These are phyloP conservation scores for Spinacia oleracea DNA, from an alignment of 179 eudicot genomes.

Conservation along the genomic window DNA sequence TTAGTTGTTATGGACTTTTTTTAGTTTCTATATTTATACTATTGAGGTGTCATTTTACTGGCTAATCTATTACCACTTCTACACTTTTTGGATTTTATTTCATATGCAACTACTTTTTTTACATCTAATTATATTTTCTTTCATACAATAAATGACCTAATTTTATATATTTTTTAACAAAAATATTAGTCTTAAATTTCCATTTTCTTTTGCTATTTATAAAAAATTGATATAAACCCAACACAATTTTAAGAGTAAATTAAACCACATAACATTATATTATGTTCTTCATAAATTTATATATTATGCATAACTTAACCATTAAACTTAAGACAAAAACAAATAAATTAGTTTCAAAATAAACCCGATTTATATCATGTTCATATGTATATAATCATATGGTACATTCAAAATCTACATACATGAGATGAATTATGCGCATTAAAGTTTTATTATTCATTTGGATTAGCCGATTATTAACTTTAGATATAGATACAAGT, in stretches of 20 bases:
- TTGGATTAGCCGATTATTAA: too few relatives aligned
- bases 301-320: too few relatives aligned
- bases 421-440: too few relatives aligned
- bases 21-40: conserved; percentile 23
- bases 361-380: too few relatives aligned
- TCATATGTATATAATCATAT: too few relatives aligned
- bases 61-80: neutral
- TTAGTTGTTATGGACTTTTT: conserved; percentile 19
- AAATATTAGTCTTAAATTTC: neutral
- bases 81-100: neutral
- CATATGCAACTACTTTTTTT: neutral
- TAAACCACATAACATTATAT: neutral
- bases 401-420: too few relatives aligned
- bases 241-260: neutral
- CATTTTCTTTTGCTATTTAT: neutral
- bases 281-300: too few relatives aligned
- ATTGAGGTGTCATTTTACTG: conserved; percentile 20
- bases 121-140: neutral
- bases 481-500: too few relatives aligned
- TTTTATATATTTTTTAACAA: neutral
- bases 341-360: too few relatives aligned
- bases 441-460: too few relatives aligned
- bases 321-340: too few relatives aligned
- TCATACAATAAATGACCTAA: neutral
- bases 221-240: neutral